Conservation (phyloP, 176 grass and related monocot species). For the Coix lacrymajobi region DNA sequence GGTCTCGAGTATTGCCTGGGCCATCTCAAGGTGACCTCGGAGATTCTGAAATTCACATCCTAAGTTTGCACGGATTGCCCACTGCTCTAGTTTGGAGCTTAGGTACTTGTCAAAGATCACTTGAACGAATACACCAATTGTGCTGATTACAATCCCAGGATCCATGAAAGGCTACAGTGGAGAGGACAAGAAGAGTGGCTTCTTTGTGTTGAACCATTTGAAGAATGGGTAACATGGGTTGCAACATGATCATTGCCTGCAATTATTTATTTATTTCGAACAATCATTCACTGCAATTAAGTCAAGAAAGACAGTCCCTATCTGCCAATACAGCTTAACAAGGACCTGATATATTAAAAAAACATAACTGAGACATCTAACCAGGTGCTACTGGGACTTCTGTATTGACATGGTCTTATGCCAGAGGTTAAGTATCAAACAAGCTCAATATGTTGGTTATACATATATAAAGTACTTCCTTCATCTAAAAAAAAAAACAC, state of each 20-base stretch:
- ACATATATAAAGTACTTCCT: no score
- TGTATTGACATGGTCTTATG: no score
- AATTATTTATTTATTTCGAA: no score
- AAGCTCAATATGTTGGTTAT: no score
- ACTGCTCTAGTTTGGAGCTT: not conserved
- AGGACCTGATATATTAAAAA: not conserved
- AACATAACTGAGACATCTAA: not conserved
- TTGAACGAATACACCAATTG: not conserved
- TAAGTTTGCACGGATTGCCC: not conserved
- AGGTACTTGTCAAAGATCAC: not conserved
- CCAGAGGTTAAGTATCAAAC: no score
- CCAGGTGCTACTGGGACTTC: not conserved
- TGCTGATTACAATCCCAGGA: not conserved
- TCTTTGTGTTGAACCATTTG: not conserved
- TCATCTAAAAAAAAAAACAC: no score
- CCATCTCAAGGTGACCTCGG: not conserved
- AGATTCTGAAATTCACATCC: not conserved
- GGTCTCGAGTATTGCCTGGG: not conserved
- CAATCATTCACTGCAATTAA: not conserved
- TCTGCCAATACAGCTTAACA: not conserved
- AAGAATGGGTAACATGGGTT: not conserved
- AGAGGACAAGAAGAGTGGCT: not conserved
- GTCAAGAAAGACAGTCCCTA: not conserved
- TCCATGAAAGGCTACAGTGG: not conserved
- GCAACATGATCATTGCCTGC: not conserved